Evolutionary conservation across 2,329 filamentous ascomycete species (phyloP), one percentile per base, ranked within the genome.

Genomic region (Alternaria burnsii): DNA sequence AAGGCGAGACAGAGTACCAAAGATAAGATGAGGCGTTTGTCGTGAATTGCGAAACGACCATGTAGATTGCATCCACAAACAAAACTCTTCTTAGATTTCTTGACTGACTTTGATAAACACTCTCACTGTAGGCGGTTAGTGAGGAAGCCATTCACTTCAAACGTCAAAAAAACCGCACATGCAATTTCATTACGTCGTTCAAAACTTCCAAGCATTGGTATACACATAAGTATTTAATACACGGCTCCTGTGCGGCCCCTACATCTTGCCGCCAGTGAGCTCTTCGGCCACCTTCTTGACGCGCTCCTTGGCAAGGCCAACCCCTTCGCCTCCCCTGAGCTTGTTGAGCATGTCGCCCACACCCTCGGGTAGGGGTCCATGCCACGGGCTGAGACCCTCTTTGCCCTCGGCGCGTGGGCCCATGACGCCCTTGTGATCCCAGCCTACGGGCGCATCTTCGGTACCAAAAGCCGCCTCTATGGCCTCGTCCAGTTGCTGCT

Each of bases 391-490:
- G 46, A 71, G 50, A 5, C 74, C 75, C 5, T 71, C 62, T 24
- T 64, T 64, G 55, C 72, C 73, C 4, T 65, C 50, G 16, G 50
- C 53, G 16, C 64, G 61, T 7, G 63, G 61, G 8, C 60, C 67
- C 53, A 66, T 65, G n/a, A 66, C 55, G 18, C 72, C 74, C 58
- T 55, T 62, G 36, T 54, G 51, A 50, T 73, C 57, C 71, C 79
- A 75, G 80, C 81, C 70, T 66, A 84, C 67, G 60, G 76, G 82
- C 7, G 71, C 56, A 26, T 81, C 79, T 7, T 87, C 84, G 26
- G 88, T 87, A 16, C 87, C 85, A 80, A 97, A 99, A n/a, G 90
- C 84, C 64, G 84, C 81, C 22, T 96, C 90, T 58, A 97, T 89
- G 66, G 88, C 86, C 16, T 83, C 83, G 69, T 91, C 86, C 34